Evolutionary conservation across 2,329 filamentous ascomycete genomes (phyloP), one percentile per base, ranked within the genome.

Genomic region (Verticillium alfalfae): DNA sequence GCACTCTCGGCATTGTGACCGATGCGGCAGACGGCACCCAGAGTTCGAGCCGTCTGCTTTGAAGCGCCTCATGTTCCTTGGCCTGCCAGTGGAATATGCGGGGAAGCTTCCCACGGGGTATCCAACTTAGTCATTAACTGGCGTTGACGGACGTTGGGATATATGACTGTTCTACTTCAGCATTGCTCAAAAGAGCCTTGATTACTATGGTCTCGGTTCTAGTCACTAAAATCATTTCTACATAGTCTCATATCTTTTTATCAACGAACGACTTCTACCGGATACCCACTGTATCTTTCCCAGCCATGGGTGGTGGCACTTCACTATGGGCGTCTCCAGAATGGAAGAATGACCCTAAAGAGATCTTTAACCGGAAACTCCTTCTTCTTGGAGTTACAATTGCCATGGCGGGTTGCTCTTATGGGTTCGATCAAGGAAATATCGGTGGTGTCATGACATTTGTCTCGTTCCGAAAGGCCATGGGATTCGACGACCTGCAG

Each of bases 381-480:
- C 67, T 72, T 5, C 71, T 71, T 34, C 66, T 76, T 3, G 69
- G 71, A 2, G 62, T 71, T 15, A 71, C 73, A 0, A 71, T 75
- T 22, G 70, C 72, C 8, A 72, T 74, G 64, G 75, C 73, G 3
- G 75, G 75, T 7, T 76, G 73, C 45, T 70, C 72, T 5, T 76
- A 77, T 65, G 75, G 74, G 18, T 76, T 76, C 41, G 75, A 77
- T 56, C 71, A 73, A 49, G 74, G 74, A 18, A 76, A 76, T 52
- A 77, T 77, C 38, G 74, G 74, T 1, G 75, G 75, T 3, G 71
- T 75, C 34, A 60, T 76, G 52, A 76, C 72, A 1, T 69, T 77
- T 5, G 68, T 71, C 1, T 72, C 72, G 5, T 76, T 77, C 64
- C 65, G 69, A 37, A 68, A 67, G 61, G 71, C 75, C 0, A 76